Percentiles rank a stretch among this genome's conserved stretches.
phyloP scores from a whole-genome alignment of 257 asterid genomes.

The Ajuga chamaepitys region DNA sequence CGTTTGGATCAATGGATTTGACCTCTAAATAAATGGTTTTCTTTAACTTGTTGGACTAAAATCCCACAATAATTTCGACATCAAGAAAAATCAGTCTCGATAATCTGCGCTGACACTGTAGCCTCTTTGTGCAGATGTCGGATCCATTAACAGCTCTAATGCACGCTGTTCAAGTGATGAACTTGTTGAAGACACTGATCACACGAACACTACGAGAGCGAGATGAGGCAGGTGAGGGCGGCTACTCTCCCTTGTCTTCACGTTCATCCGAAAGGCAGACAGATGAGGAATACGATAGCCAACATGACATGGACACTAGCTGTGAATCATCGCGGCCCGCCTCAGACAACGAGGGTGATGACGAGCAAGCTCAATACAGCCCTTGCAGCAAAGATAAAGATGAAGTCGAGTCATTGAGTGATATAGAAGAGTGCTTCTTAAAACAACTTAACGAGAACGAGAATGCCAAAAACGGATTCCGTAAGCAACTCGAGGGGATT shows the following conservation, averaged over 20 bases:
- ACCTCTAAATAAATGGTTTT: too few relatives aligned
- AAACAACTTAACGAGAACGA: slow-evolving; percentile 66
- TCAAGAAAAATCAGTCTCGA: background rate
- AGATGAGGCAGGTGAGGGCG: slow-evolving; percentile 46
- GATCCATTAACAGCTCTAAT: slow-evolving; percentile 95
- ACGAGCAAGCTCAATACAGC: slow-evolving; percentile 27
- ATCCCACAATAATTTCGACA: too few relatives aligned
- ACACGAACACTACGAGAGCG: slow-evolving; percentile 68
- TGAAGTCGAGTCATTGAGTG: slow-evolving; percentile 65
- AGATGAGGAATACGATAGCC: slow-evolving; percentile 57
- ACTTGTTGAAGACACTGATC: slow-evolving; percentile 80
- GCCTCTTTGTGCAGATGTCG: slow-evolving; percentile 57
- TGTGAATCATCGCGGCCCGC: slow-evolving; percentile 52
- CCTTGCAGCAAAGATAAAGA: slow-evolving; percentile 45
- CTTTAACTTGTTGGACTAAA: too few relatives aligned
- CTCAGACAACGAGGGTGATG: slow-evolving; percentile 41
- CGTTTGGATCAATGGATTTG: too few relatives aligned
- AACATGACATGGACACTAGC: slow-evolving; percentile 70
- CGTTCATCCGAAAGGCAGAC: slow-evolving; percentile 45
- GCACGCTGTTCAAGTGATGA: slow-evolving; percentile 99
- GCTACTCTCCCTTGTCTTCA: slow-evolving; percentile 58
- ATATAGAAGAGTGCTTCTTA: slow-evolving; percentile 69
- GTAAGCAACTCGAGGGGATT: slow-evolving; percentile 72
- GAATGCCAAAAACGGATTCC: slow-evolving; percentile 68
- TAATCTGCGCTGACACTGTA: background rate